Base-by-base conservation (phyloP, 2,329 filamentous ascomycete species). In the Colletotrichum eleusines region DNA sequence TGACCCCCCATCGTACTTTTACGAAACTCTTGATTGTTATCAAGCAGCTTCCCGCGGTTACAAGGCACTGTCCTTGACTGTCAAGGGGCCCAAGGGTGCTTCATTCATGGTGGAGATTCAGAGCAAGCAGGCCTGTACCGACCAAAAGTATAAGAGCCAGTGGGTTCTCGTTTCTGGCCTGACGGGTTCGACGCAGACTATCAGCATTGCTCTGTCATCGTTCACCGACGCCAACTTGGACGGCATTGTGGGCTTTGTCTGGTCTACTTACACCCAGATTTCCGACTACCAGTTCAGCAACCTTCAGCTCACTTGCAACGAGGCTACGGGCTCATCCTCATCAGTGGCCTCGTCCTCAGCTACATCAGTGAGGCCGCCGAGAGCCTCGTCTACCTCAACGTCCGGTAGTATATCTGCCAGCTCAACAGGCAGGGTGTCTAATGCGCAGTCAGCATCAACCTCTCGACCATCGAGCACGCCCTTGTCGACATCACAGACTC, bases 21-120 rank as follows among this genome's bases (percentile, higher is more conserved):
- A 88, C 74, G 86, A 87, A 76, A 84, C 82, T 1, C 83, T 88
- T 66, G 74, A 77, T 0, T 88, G 86, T 77, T 80, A 84, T 73
- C 78, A 81, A 42, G 83, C 85, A 26, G 76, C 77, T 18, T 81
- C 78, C 46, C 80, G 84, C 48, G 82, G 83, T 68, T 87, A 87
- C 76, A 82, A 87, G 71, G 83, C 86, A 76, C 83, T 76, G 20
- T 73, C 75, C 20, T 64, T 76, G 53, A 71, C 71, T 1, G 72
- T 76, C 55, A 75, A 72, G 63, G 75, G 74, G 14, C 75, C 75
- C n/a, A 70, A 70, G 26, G 69, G 46, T 31, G 59, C 46, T 51
- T 69, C 46, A 63, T 68, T 48, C 71, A 58, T 51, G 72, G 63
- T 48, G 68, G 74, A 66, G 71, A 74, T 71, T 57, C 75, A 64